Evolutionary conservation across 371 early-diverging fungal genomes (phyloP).

Genomic region (Rhizomucor miehei): DNA sequence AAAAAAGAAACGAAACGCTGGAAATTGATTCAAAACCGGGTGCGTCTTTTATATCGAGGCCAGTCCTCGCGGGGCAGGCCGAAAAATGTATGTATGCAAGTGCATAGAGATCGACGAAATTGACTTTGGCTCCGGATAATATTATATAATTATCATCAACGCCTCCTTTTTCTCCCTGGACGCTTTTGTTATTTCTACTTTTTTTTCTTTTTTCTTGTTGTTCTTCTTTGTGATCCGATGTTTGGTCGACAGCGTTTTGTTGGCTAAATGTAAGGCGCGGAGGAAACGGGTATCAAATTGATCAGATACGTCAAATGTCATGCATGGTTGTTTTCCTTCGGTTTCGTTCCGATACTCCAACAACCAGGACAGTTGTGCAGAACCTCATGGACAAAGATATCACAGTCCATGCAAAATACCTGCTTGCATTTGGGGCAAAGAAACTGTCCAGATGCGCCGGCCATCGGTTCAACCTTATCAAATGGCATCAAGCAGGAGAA

Average conservation of each 20-base stretch:
- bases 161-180: no score
- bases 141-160: no score
- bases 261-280: no score
- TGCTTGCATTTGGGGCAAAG: conserved; percentile 77
- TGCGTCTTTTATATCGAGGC: conserved; percentile 11
- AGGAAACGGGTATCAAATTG: no score
- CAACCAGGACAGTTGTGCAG: conserved; percentile 95
- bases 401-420: conserved; percentile 92
- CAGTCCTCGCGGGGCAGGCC: conserved; percentile 17
- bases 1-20: background rate
- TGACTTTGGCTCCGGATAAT: no score
- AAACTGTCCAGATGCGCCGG: conserved; percentile 50
- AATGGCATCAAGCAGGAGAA: conserved; percentile 43
- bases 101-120: no score
- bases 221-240: no score
- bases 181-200: no score
- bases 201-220: no score
- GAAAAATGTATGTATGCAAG: conserved; percentile 1
- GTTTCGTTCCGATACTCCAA: conserved; percentile 26
- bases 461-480: conserved; percentile 28
- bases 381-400: conserved; percentile 90
- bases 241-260: no score
- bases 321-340: no score
- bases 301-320: no score
- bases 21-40: background rate